phyloP scores from a whole-genome alignment of 495 filamentous ascomycete species.

The Corynascus novoguineensis region DNA sequence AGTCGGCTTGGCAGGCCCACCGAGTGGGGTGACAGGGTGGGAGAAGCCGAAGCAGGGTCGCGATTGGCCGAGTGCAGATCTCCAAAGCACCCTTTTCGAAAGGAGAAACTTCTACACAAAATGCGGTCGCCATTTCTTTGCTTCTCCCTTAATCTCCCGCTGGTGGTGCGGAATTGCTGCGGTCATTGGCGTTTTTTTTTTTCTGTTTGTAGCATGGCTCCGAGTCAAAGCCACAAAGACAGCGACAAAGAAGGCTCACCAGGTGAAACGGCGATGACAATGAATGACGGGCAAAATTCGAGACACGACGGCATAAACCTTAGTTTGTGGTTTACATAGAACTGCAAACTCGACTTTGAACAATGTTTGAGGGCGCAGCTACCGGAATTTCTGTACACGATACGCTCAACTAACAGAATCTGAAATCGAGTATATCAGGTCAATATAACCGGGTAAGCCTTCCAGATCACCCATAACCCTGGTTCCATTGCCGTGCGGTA shows the following conservation, averaged over 20 bases:
- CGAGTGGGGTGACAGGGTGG: neutral
- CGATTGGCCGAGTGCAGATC: neutral
- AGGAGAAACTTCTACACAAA: neutral
- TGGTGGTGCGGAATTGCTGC: neutral
- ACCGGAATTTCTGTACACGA: neutral
- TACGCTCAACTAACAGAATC: neutral
- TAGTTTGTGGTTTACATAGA: neutral
- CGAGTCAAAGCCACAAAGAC: neutral
- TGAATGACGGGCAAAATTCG: neutral
- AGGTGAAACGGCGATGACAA: neutral
- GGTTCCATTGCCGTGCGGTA: slow-evolving; percentile 6
- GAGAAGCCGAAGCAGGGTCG: neutral
- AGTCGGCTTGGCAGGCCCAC: slow-evolving; percentile 20
- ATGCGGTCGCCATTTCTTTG: neutral
- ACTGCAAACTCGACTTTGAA: too few species aligned
- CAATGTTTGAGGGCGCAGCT: neutral
- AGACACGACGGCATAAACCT: neutral
- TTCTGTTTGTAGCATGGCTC: too few species aligned
- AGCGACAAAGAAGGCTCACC: neutral
- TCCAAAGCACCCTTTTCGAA: neutral
- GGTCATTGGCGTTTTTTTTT: too few species aligned
- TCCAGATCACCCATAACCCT: slow-evolving; percentile 19
- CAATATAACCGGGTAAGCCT: slow-evolving; percentile 26
- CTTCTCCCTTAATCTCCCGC: neutral
- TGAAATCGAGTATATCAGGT: slow-evolving; percentile 19